A percentile compares a stretch with the other conserved stretches of the same genome.
These are phyloP conservation scores for Malassezia slooffiae DNA, from an alignment of 1,284 basidiomycete species.

Conservation along the genomic window DNA sequence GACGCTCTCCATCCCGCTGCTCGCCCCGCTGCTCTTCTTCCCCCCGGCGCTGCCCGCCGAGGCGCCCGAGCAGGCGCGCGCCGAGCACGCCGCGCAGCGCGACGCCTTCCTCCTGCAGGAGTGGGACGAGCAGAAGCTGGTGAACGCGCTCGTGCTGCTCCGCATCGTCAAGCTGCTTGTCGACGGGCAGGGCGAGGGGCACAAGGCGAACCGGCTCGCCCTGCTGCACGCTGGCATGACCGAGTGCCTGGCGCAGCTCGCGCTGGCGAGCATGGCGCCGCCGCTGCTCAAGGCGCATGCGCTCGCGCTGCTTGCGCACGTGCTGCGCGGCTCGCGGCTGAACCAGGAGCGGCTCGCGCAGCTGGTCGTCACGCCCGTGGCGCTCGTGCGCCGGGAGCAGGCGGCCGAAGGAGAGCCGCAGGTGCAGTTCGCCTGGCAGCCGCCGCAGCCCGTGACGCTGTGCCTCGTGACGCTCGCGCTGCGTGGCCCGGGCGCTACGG, in stretches of 20 bases:
- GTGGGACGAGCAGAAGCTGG: slow-evolving; percentile 81
- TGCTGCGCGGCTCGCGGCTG: slow-evolving; percentile 29
- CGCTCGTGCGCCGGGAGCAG: slow-evolving; percentile 9
- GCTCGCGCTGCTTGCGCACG: slow-evolving; percentile 57
- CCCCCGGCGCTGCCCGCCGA: slow-evolving; percentile 55
- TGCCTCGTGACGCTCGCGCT: slow-evolving; percentile 11
- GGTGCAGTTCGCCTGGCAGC: slow-evolving; percentile 13
- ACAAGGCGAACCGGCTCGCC: slow-evolving; percentile 52
- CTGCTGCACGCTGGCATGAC: slow-evolving; percentile 57
- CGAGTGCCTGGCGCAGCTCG: slow-evolving; percentile 73
- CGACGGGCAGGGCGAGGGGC: slow-evolving; percentile 47
- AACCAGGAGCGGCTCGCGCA: slow-evolving; percentile 51
- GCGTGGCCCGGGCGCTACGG: slow-evolving; percentile 4
- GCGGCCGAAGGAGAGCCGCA: slow-evolving; percentile 2
- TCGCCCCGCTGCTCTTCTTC: slow-evolving; percentile 75
- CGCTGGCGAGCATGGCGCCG: slow-evolving; percentile 82
- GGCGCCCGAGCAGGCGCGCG: slow-evolving; percentile 46
- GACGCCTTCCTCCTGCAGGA: slow-evolving; percentile 91
- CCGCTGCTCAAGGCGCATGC: slow-evolving; percentile 61
- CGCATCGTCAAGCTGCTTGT: slow-evolving; percentile 61
- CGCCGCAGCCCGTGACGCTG: slow-evolving; percentile 13
- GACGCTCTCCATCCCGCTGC: slow-evolving; percentile 66
- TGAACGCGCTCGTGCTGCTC: slow-evolving; percentile 66
- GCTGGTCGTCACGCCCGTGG: slow-evolving; percentile 28
- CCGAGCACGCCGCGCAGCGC: slow-evolving; percentile 49